Conservation (phyloP, 768 basidiomycete species). For the Tephrocybe sp. region DNA sequence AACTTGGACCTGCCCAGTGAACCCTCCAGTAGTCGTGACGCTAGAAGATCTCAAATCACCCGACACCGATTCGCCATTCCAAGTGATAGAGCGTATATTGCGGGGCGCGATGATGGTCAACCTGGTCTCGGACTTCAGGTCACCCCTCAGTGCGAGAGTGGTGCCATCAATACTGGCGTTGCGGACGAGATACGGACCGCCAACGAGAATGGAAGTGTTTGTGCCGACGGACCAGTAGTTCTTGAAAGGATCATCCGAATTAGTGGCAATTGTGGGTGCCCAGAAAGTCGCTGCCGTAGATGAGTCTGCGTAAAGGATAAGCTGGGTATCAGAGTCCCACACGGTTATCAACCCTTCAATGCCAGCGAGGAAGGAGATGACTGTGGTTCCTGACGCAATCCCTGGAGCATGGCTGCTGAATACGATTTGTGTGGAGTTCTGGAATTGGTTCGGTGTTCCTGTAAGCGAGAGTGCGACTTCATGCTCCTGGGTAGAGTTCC, state of each 20-base stretch:
- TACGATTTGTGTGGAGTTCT: conserved; percentile 25
- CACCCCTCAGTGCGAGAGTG: conserved; percentile 61
- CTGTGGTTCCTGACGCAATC: conserved; percentile 27
- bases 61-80: conserved; percentile 63
- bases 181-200: conserved; percentile 65
- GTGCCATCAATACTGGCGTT: conserved; percentile 46
- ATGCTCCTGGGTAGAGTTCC: conserved; percentile 51
- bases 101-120: conserved; percentile 66
- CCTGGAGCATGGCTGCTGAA: conserved; percentile 22
- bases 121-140: conserved; percentile 55
- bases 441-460: conserved; percentile 42
- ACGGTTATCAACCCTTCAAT: conserved; percentile 56
- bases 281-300: conserved; percentile 71
- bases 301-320: conserved; percentile 68
- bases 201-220: conserved; percentile 63
- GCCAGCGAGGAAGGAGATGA: conserved; percentile 55
- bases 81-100: conserved; percentile 50
- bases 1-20: conserved; percentile 43
- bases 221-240: conserved; percentile 76
- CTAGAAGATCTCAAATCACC: conserved; percentile 24
- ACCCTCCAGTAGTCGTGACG: conserved; percentile 39
- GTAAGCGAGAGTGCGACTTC: conserved; percentile 46
- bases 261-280: conserved; percentile 59
- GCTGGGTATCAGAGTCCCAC: conserved; percentile 63
- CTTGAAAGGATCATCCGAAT: conserved; percentile 36